These are phyloP conservation scores for Stagonosporopsis rhizophila DNA, from an alignment of 2,329 filamentous ascomycete genomes.

Conservation along the genomic window DNA sequence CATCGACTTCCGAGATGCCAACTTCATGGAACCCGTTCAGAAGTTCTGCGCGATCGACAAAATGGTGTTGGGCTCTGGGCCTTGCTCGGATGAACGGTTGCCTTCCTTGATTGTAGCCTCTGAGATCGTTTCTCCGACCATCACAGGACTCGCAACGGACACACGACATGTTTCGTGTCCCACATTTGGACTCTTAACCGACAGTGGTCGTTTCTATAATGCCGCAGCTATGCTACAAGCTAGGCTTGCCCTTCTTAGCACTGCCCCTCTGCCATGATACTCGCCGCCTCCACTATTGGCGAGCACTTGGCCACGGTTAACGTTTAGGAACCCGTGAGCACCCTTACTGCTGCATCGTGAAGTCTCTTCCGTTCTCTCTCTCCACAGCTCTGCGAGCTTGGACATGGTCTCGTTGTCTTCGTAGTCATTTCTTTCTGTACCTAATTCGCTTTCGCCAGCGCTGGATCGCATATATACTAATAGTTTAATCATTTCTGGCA, in stretches of 20 bases:
- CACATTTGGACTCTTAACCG: conserved; percentile 15
- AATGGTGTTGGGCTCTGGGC: too few species aligned
- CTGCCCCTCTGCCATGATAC: conserved; percentile 16
- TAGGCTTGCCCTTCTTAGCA: conserved; percentile 21
- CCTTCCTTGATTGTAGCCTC: not conserved
- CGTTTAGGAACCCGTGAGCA: conserved; percentile 4
- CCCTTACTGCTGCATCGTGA: not conserved
- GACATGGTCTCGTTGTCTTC: conserved; percentile 3
- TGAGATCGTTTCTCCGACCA: conserved; percentile 3
- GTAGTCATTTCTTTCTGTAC: conserved; percentile 5
- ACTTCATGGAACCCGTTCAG: not conserved
- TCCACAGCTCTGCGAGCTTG: conserved; percentile 12
- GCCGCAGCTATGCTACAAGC: conserved; percentile 30
- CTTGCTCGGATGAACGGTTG: not conserved
- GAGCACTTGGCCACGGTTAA: conserved; percentile 13
- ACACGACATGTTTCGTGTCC: conserved; percentile 26
- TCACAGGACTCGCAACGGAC: conserved; percentile 7
- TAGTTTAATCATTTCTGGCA: conserved; percentile 18
- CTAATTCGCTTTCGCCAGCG: conserved; percentile 19
- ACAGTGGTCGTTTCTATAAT: conserved; percentile 28
- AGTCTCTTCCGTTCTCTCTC: not conserved
- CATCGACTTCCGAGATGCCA: not conserved
- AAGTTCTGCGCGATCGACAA: not conserved
- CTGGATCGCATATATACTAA: conserved; percentile 31
- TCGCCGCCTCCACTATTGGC: conserved; percentile 12